Conservation (phyloP, 805 yeast genomes). For the Candida alai region DNA sequence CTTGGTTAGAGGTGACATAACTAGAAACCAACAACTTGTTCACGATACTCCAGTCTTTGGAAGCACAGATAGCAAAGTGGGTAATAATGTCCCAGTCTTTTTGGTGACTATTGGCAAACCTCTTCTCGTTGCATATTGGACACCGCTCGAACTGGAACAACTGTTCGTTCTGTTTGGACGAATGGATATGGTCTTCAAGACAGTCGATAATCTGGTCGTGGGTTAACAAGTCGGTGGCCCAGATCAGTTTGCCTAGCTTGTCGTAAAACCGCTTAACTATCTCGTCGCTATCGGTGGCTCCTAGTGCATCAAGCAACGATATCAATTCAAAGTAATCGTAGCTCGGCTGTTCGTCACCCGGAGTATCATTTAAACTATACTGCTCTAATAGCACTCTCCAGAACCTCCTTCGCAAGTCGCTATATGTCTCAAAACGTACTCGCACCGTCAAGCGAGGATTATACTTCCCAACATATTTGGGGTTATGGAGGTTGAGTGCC, state of each 20-base stretch:
- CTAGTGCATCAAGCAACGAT: constrained; percentile 61
- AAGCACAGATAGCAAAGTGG: constrained; percentile 84
- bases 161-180: constrained; percentile 21
- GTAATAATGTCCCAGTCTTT: constrained; percentile 70
- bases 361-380: constrained; percentile 40
- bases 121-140: constrained; percentile 71
- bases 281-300: constrained; percentile 48
- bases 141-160: constrained; percentile 66
- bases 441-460: constrained; percentile 55
- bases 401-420: constrained; percentile 57
- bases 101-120: constrained; percentile 47
- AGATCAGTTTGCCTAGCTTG: constrained; percentile 39
- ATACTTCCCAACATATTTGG: constrained; percentile 34
- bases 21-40: constrained; percentile 60
- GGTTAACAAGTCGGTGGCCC: constrained; percentile 52
- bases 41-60: constrained; percentile 69
- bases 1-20: constrained; percentile 76
- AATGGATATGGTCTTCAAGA: constrained; percentile 38
- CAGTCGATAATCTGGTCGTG: constrained; percentile 44
- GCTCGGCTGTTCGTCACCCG: constrained; percentile 10
- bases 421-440: constrained; percentile 66
- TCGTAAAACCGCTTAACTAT: constrained; percentile 54
- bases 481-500: constrained; percentile 26
- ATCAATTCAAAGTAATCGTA: constrained; percentile 59
- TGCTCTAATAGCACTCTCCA: constrained; percentile 64